Conservation (phyloP, 805 yeast genomes). For the Saturnispora saitoi region DNA sequence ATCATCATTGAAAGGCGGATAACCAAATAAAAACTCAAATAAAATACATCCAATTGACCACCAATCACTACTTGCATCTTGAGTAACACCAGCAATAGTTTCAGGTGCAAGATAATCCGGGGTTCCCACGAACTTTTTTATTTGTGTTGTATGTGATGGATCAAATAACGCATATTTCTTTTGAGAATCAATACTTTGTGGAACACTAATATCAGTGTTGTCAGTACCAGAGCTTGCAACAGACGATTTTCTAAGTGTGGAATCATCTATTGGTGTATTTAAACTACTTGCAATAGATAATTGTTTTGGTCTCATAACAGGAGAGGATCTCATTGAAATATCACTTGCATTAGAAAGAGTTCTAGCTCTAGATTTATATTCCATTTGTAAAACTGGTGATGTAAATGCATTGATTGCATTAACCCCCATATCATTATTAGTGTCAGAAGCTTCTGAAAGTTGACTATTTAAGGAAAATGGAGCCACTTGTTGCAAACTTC, state of each 20-base stretch:
- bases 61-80: conserved; percentile 89
- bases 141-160: conserved; percentile 41
- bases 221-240: conserved; percentile 5
- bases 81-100: conserved; percentile 76
- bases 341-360: conserved; percentile 33
- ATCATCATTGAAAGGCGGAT: conserved; percentile 86
- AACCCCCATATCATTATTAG: neutral
- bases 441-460: neutral
- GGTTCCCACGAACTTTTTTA: conserved; percentile 81
- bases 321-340: conserved; percentile 33
- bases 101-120: conserved; percentile 98
- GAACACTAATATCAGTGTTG: neutral
- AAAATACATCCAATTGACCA: conserved; percentile 97
- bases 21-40: conserved; percentile 86
- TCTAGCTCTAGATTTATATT: conserved; percentile 15
- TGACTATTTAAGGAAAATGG: conserved; percentile 7
- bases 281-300: conserved; percentile 16
- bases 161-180: conserved; percentile 59
- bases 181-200: conserved; percentile 18
- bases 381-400: conserved; percentile 11
- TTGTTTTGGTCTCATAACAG: conserved; percentile 39
- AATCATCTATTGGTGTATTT: neutral
- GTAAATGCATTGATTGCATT: neutral
- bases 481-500: neutral
- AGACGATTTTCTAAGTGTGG: conserved; percentile 24